Conservation (phyloP, 148 eudicot species). For the Amaranthus hypochondriacus region DNA sequence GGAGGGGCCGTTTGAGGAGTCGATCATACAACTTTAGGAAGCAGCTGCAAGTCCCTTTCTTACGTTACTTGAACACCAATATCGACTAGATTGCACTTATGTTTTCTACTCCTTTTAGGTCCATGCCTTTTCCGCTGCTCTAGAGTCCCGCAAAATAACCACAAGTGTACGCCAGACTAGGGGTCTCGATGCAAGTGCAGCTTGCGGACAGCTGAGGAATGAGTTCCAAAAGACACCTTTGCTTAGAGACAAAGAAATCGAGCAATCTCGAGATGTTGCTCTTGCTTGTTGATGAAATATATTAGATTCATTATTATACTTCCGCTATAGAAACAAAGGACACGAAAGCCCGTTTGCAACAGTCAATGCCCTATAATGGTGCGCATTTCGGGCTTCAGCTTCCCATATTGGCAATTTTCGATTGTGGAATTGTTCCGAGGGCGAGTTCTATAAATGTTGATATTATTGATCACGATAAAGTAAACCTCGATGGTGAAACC, state of each 20-base stretch:
- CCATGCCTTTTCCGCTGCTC: constrained; percentile 61
- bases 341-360: neutral
- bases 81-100: neutral
- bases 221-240: constrained; percentile 86
- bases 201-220: constrained; percentile 94
- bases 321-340: neutral
- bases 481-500: neutral
- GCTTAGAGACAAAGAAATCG: constrained; percentile 27
- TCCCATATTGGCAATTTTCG: neutral
- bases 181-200: constrained; percentile 96
- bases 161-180: constrained; percentile 89
- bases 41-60: neutral
- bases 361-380: neutral
- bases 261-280: constrained; percentile 36
- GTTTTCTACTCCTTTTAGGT: constrained; percentile 33
- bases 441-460: neutral
- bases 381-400: neutral
- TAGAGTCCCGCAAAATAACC: constrained; percentile 76
- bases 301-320: neutral
- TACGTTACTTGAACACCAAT: neutral
- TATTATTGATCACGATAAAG: neutral
- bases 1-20: neutral
- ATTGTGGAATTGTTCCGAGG: neutral
- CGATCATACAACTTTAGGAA: neutral
- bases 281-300: constrained; percentile 43